A percentile compares a stretch with the other conserved stretches of the same genome.
Conservation (phyloP, 192 early-diverging fungal species). For the Jimgerdemannia lactiflua region DNA sequence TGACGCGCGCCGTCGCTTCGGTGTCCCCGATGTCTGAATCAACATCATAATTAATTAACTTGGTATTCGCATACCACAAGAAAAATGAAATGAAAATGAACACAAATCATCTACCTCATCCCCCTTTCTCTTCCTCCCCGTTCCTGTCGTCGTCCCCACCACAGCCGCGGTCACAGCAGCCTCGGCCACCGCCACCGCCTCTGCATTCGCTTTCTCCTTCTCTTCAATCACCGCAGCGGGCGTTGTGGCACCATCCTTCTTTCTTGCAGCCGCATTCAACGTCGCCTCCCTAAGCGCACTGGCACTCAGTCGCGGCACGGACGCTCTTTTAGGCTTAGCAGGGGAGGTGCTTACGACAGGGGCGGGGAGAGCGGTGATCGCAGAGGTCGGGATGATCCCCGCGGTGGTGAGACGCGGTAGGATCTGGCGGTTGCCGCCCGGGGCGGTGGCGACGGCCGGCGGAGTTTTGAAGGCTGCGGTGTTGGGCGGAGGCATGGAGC, state of each 20-base stretch:
- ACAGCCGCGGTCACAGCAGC: background rate
- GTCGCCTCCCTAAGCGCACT: background rate
- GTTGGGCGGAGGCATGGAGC: background rate
- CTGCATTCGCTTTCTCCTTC: constrained; percentile 1
- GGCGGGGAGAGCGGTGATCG: background rate
- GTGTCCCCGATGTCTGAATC: background rate
- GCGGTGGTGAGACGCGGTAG: constrained; percentile 13
- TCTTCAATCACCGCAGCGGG: background rate
- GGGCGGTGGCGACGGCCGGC: too few species aligned
- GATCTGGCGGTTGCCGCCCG: background rate
- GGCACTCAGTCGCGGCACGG: background rate
- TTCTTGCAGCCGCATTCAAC: background rate
- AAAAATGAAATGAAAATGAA: too few species aligned
- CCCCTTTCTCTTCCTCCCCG: background rate
- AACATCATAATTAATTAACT: background rate
- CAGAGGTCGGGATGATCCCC: background rate
- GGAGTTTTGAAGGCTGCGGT: background rate
- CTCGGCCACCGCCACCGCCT: background rate
- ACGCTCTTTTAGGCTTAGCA: background rate
- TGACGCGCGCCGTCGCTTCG: background rate
- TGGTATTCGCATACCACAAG: too few species aligned
- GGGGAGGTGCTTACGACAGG: too few species aligned
- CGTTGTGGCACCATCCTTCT: background rate
- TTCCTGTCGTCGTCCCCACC: background rate
- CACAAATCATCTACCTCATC: background rate